Evolutionary conservation across 129 eudicot genomes (phyloP).

Genomic region (Arctium lappa): DNA sequence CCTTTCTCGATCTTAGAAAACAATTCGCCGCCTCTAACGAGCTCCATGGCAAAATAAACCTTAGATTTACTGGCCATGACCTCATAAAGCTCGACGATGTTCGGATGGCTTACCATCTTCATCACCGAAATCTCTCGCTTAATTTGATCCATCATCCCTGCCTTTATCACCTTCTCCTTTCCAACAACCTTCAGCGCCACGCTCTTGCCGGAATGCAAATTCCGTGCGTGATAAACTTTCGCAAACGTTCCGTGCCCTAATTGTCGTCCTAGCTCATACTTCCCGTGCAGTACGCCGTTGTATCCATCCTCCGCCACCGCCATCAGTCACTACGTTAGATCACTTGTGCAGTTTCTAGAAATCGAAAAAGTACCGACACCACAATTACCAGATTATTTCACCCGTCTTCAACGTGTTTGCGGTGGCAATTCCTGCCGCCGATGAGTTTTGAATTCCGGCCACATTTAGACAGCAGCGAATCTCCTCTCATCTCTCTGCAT

Average conservation of each 20-base stretch:
- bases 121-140: conserved; percentile 78
- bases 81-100: conserved; percentile 76
- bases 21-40: conserved; percentile 85
- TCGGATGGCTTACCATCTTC: conserved; percentile 77
- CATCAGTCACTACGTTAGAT: background rate
- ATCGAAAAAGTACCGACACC: background rate
- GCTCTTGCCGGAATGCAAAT: conserved; percentile 46
- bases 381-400: conserved; percentile 24
- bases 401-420: conserved; percentile 90
- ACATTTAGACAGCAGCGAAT: conserved; percentile 47
- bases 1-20: conserved; percentile 65
- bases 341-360: background rate
- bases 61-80: conserved; percentile 85
- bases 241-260: conserved; percentile 90
- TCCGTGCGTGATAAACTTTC: conserved; percentile 71
- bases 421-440: conserved; percentile 88
- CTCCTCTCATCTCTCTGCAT: conserved; percentile 85
- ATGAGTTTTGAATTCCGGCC: conserved; percentile 41
- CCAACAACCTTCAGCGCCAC: conserved; percentile 83
- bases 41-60: conserved; percentile 87
- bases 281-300: conserved; percentile 54
- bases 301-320: conserved; percentile 36
- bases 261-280: conserved; percentile 75
- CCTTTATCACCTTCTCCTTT: conserved; percentile 75
- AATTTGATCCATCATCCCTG: conserved; percentile 80